Evolutionary conservation across 2,329 filamentous ascomycete species (phyloP).

Genomic region (Teratosphaeria nubilosa): DNA sequence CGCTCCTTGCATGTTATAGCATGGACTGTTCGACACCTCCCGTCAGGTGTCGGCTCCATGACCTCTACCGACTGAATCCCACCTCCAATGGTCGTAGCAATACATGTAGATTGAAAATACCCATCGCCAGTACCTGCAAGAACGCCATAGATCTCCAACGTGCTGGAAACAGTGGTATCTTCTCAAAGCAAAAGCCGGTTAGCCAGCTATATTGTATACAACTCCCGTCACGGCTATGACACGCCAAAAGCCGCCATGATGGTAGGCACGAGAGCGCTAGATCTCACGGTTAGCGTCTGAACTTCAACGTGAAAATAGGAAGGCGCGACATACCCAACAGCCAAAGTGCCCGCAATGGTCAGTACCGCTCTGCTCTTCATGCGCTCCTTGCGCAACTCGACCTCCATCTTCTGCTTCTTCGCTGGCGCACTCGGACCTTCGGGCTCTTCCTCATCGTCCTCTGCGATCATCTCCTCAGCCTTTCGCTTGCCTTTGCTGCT

Average conservation of each 20-base stretch:
- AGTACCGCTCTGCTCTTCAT: conserved; percentile 78
- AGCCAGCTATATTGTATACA: neutral
- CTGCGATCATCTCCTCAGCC: conserved; percentile 54
- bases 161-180: neutral
- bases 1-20: too few species aligned
- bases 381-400: conserved; percentile 72
- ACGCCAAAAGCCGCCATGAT: conserved; percentile 14
- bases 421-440: conserved; percentile 33
- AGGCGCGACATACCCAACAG: conserved; percentile 65
- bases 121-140: neutral
- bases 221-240: neutral
- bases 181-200: neutral
- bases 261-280: conserved; percentile 19
- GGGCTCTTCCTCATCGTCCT: conserved; percentile 40
- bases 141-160: neutral
- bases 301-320: neutral
- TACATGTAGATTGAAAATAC: neutral
- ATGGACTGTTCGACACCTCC: neutral
- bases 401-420: conserved; percentile 72
- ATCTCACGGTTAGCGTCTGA: neutral
- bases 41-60: neutral
- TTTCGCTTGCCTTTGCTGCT: conserved; percentile 55
- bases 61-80: neutral
- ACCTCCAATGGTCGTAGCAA: neutral
- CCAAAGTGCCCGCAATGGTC: conserved; percentile 76